Evolutionary conservation across 352 stramenopile genomes (phyloP).

Genomic region (Pythium phragmitis): DNA sequence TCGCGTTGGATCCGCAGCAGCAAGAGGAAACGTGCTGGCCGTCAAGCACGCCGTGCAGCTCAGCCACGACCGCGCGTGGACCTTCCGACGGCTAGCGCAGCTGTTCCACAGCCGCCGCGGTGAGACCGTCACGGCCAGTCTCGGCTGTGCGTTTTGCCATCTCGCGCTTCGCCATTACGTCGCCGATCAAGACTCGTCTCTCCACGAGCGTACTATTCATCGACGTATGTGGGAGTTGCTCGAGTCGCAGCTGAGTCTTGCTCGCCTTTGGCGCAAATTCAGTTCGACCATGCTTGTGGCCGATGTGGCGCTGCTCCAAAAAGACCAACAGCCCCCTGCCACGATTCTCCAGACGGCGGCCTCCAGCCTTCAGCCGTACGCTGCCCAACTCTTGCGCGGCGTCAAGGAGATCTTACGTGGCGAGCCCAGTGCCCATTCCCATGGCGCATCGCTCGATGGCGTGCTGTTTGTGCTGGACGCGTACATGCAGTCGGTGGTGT

Average conservation of each 20-base stretch:
- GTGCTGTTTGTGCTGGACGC: constrained; percentile 20
- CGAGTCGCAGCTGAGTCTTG: constrained; percentile 22
- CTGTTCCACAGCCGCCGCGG: background rate
- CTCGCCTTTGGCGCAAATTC: constrained; percentile 25
- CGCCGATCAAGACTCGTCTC: background rate
- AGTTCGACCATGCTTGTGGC: constrained; percentile 2
- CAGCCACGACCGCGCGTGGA: background rate
- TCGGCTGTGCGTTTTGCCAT: constrained; percentile 22
- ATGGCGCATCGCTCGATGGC: constrained; percentile 11
- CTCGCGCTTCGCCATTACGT: constrained; percentile 11
- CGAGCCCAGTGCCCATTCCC: background rate
- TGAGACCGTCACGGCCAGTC: background rate
- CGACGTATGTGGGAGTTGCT: constrained; percentile 14
- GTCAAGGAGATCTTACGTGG: constrained; percentile 3
- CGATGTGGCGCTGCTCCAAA: background rate
- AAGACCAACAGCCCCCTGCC: constrained; percentile 12
- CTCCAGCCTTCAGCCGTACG: background rate
- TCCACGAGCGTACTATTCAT: background rate
- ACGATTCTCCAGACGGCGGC: constrained; percentile 3
- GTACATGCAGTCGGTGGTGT: background rate
- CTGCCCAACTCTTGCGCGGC: background rate
- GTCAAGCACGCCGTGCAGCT: constrained; percentile 24
- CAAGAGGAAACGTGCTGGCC: constrained; percentile 42
- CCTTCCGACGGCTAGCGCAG: constrained; percentile 8
- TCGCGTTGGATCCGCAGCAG: constrained; percentile 56